These are phyloP conservation scores for Clavaria fumosa DNA, from an alignment of 768 basidiomycete species.

Conservation along the genomic window DNA sequence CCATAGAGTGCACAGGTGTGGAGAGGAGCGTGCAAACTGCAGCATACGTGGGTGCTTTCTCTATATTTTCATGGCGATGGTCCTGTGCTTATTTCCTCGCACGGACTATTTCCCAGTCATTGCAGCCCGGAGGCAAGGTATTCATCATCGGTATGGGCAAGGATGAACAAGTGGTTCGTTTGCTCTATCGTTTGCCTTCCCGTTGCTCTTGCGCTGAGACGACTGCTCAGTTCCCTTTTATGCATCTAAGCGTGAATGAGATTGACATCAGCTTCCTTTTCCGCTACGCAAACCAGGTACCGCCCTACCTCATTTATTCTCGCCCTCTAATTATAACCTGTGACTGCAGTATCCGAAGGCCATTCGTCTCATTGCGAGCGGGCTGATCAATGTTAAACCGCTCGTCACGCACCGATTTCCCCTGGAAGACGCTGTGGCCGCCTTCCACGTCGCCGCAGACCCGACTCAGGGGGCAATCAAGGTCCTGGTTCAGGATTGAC, in stretches of 20 bases:
- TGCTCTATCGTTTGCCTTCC: background rate
- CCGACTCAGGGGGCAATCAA: conserved; percentile 53
- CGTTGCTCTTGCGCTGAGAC: conserved; percentile 1
- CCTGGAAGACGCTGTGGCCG: conserved; percentile 57
- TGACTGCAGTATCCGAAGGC: conserved; percentile 61
- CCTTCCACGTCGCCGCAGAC: conserved; percentile 67
- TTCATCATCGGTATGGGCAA: conserved; percentile 60
- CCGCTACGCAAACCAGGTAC: conserved; percentile 48
- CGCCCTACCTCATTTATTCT: conserved; percentile 2
- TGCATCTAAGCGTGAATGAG: conserved; percentile 57
- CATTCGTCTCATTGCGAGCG: conserved; percentile 62
- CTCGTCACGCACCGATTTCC: conserved; percentile 66
- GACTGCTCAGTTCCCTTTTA: conserved; percentile 42
- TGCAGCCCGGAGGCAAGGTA: conserved; percentile 49
- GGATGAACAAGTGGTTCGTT: conserved; percentile 38
- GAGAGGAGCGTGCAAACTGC: conserved; percentile 48
- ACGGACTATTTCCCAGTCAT: conserved; percentile 25
- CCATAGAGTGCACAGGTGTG: conserved; percentile 50
- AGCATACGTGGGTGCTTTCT: conserved; percentile 27
- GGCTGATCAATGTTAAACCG: conserved; percentile 56
- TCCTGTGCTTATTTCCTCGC: background rate
- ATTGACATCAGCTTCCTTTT: conserved; percentile 57
- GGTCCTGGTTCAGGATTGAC: conserved; percentile 44
- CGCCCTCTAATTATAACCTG: background rate
- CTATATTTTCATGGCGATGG: no score